Base-by-base conservation (phyloP, 345 rosid species). In the Pseudoturritis turrita region DNA sequence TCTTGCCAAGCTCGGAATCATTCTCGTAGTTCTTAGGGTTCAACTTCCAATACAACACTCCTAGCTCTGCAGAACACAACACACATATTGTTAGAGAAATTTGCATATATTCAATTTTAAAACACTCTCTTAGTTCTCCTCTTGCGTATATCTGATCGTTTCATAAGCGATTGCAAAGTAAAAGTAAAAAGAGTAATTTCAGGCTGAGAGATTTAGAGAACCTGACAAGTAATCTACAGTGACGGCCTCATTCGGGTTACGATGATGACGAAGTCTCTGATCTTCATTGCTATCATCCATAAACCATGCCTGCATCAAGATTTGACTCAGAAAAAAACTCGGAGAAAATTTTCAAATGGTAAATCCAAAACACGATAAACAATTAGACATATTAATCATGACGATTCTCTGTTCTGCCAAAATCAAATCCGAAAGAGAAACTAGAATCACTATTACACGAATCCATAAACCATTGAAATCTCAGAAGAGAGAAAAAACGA, bases 221-320 rank as follows among this genome's bases (percentile, higher is more conserved):
- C 80, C 80, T 70, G 72, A 21, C 41, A 77, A 77, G 68, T 71
- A 39, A 50, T 77, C 72, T 28, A 77, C 10, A 0, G 62, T 4
- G 40, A 78, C 71, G 21, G 62, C 10, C 51, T 72, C 78, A 23
- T 68, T 73, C 0, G 81, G 78, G 62, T 62, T 26, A 63, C 62
- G 74, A 53, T 67, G 78, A 47, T 68, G 81, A 72, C 74, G 71
- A 62, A 78, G 71, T 56, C 81, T 78, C 69, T 68, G 81, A 3
- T 78, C 81, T 36, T 78, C 77, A 21, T 46, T 61, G 62, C 14
- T 78, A 31, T 78, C 78, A 61, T 78, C 81, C 81, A 72, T 73
- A 41, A 78, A 60, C 81, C 81, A 78, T 53, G 81, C 81, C 81
- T 72, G 65, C 70, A 58, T 31, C 40, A 76, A 14, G 12, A 59